phyloP scores from a whole-genome alignment of 495 filamentous ascomycete genomes.

The Penicillium nucicola region DNA sequence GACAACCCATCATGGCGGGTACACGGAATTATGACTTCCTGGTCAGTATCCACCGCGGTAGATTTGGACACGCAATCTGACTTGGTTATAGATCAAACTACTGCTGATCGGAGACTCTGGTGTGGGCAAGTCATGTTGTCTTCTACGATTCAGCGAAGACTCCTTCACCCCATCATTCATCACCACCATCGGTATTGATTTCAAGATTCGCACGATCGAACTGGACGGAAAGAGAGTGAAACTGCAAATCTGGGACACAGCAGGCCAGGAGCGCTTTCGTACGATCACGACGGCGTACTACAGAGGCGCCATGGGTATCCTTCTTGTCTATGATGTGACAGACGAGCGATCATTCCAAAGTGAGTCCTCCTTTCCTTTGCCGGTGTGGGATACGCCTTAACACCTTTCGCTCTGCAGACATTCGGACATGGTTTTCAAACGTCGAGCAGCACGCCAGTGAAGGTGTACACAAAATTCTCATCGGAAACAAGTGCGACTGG shows the following conservation, averaged over 20 bases:
- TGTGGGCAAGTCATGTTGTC: slow-evolving; percentile 97
- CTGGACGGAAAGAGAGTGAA: slow-evolving; percentile 97
- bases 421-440: slow-evolving; percentile 98
- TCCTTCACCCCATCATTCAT: slow-evolving; percentile 98
- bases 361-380: slow-evolving; percentile 44
- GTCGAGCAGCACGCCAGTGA: slow-evolving; percentile 99
- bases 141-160: slow-evolving; percentile 97
- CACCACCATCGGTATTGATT: slow-evolving; percentile 99
- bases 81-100: slow-evolving; percentile 79
- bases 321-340: slow-evolving; percentile 97
- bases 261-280: slow-evolving; percentile 94
- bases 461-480: slow-evolving; percentile 99
- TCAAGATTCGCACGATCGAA: slow-evolving; percentile 99
- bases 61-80: background rate
- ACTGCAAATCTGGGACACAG: slow-evolving; percentile 99
- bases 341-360: slow-evolving; percentile 97
- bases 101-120: slow-evolving; percentile 97
- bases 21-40: slow-evolving; percentile 98
- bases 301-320: slow-evolving; percentile 95
- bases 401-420: slow-evolving; percentile 57
- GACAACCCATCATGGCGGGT: slow-evolving; percentile 68
- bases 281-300: slow-evolving; percentile 99
- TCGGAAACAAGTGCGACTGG: slow-evolving; percentile 99
- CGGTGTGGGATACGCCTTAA: background rate
- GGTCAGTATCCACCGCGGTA: slow-evolving; percentile 51